These are phyloP conservation scores for Epichloe gansuensis DNA, from an alignment of 2,329 filamentous ascomycete species.

Conservation along the genomic window DNA sequence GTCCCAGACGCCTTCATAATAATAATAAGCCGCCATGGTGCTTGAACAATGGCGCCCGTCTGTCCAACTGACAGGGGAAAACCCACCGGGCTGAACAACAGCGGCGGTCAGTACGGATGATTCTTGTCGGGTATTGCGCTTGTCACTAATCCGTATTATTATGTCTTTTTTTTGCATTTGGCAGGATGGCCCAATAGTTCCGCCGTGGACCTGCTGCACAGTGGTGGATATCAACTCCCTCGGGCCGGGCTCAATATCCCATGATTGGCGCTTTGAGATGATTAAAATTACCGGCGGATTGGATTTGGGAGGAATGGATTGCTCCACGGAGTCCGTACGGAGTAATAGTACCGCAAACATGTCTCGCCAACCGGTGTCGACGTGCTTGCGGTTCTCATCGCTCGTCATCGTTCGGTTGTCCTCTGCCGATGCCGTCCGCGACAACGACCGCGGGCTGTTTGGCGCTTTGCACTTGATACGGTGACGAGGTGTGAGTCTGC, in stretches of 20 bases:
- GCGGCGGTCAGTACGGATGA: not conserved
- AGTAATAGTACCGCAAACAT: not conserved
- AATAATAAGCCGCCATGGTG: not conserved
- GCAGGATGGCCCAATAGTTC: not conserved
- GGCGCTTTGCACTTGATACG: not conserved
- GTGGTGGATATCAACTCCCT: slow-evolving; percentile 1
- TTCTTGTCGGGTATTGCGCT: too few relatives aligned
- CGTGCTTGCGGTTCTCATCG: too few relatives aligned
- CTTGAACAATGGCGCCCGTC: not conserved
- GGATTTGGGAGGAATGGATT: too few relatives aligned
- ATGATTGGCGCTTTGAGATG: too few relatives aligned
- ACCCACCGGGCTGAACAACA: not conserved
- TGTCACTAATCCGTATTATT: not conserved
- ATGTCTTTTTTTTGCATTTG: not conserved
- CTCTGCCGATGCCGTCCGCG: not conserved
- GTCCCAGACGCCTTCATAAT: not conserved
- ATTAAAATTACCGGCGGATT: too few relatives aligned
- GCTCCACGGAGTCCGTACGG: not conserved
- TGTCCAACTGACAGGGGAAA: not conserved
- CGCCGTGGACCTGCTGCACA: not conserved
- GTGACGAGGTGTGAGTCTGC: not conserved
- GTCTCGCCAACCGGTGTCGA: too few relatives aligned
- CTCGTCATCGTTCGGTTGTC: not conserved
- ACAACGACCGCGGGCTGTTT: not conserved
- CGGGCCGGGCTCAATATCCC: not conserved